Evolutionary conservation across 805 yeast genomes (phyloP).

Genomic region (Wickerhamomyces silvicola): DNA sequence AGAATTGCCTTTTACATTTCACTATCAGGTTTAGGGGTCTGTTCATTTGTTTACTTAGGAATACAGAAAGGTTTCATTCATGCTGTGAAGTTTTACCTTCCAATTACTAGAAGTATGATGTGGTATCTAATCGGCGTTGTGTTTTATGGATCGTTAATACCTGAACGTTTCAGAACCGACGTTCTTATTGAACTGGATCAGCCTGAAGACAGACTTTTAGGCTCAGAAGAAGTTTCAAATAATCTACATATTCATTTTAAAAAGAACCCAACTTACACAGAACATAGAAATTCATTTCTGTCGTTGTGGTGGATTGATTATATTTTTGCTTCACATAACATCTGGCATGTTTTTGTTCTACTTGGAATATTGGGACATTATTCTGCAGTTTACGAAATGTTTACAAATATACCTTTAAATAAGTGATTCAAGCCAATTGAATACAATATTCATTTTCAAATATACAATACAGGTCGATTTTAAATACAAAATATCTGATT

Average conservation of each 20-base stretch:
- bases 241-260: conserved; percentile 33
- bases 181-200: conserved; percentile 42
- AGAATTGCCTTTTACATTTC: conserved; percentile 77
- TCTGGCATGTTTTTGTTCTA: conserved; percentile 91
- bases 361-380: conserved; percentile 90
- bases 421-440: too few relatives aligned
- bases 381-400: conserved; percentile 68
- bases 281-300: conserved; percentile 30
- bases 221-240: conserved; percentile 24
- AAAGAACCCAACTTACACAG: conserved; percentile 30
- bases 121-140: conserved; percentile 81
- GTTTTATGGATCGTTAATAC: conserved; percentile 81
- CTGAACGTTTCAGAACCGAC: conserved; percentile 82
- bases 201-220: conserved; percentile 30
- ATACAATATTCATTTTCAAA: too few relatives aligned
- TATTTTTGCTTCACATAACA: conserved; percentile 70
- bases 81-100: conserved; percentile 52
- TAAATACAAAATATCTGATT: too few relatives aligned
- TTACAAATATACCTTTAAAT: conserved; percentile 30
- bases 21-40: conserved; percentile 67
- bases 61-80: conserved; percentile 47
- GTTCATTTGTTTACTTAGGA: conserved; percentile 53
- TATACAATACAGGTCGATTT: too few relatives aligned
- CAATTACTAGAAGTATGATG: conserved; percentile 62
- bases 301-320: conserved; percentile 86